These are phyloP conservation scores for Funneliformis geosporum DNA, from an alignment of 192 early-diverging fungal genomes.

Conservation along the genomic window DNA sequence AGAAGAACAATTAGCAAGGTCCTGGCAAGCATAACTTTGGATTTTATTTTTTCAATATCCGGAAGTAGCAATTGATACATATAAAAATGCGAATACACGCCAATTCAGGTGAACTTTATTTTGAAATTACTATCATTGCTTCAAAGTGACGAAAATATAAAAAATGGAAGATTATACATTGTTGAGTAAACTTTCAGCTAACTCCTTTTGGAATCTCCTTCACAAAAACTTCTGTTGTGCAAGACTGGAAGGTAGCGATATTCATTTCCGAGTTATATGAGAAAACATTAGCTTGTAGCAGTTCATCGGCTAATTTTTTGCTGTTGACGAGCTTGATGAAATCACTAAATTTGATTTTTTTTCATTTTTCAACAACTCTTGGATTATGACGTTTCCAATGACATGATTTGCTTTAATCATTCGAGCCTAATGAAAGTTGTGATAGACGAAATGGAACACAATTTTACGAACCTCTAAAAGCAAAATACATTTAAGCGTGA, in stretches of 20 bases:
- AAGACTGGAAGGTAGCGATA: constrained; percentile 31
- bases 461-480: constrained; percentile 30
- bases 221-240: constrained; percentile 13
- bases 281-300: constrained; percentile 31
- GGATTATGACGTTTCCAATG: constrained; percentile 21
- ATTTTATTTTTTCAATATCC: too few species aligned
- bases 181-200: background rate
- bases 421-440: constrained; percentile 25
- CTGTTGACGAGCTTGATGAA: constrained; percentile 14
- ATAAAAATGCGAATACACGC: too few species aligned
- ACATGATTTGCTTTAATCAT: constrained; percentile 23
- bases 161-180: too few species aligned
- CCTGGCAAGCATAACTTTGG: too few species aligned
- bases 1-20: too few species aligned
- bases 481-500: constrained; percentile 29
- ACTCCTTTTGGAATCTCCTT: constrained; percentile 1
- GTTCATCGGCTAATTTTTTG: constrained; percentile 25
- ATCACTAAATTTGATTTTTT: background rate
- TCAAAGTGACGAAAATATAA: too few species aligned
- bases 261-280: constrained; percentile 16
- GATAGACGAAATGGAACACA: background rate
- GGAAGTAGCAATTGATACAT: too few species aligned
- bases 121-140: too few species aligned
- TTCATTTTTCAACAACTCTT: constrained; percentile 16
- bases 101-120: too few species aligned